These are phyloP conservation scores for Cladosporium sp. DNA, from an alignment of 2,329 filamentous ascomycete genomes.

Conservation along the genomic window DNA sequence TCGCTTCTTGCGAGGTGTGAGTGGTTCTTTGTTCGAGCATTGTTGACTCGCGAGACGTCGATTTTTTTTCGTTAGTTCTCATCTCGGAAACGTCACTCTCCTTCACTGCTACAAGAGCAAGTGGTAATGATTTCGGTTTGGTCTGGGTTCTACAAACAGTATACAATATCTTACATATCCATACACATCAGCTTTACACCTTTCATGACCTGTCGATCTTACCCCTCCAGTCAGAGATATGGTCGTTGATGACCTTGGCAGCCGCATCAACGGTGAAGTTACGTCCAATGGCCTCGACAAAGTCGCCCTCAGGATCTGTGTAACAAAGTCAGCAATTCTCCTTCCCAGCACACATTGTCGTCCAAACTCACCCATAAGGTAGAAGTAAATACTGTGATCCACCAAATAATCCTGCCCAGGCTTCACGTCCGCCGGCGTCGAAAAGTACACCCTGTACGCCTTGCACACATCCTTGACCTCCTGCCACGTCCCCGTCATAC, in stretches of 20 bases:
- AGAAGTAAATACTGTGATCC: conserved; percentile 99
- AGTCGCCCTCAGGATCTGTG: conserved; percentile 89
- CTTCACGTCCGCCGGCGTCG: conserved; percentile 83
- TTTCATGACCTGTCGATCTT: conserved; percentile 50
- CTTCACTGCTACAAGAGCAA: background rate
- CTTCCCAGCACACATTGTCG: background rate
- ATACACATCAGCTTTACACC: background rate
- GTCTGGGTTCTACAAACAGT: background rate
- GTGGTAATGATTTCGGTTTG: background rate
- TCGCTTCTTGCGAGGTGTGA: too few species aligned
- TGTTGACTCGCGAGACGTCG: background rate
- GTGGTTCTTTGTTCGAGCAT: too few species aligned
- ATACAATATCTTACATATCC: conserved; percentile 22
- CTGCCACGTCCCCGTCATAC: conserved; percentile 90
- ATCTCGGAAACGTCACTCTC: background rate
- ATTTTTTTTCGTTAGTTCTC: background rate
- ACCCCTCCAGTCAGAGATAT: conserved; percentile 77
- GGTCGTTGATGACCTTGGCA: conserved; percentile 78
- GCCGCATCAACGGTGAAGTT: conserved; percentile 90
- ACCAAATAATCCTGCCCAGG: conserved; percentile 96
- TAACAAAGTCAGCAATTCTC: background rate
- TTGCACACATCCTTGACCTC: conserved; percentile 94
- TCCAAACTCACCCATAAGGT: conserved; percentile 74
- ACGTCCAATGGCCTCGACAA: conserved; percentile 92
- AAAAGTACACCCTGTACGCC: conserved; percentile 95